These are phyloP conservation scores for Urochloa ruziziensis DNA, from an alignment of 176 grass and related monocot genomes.

Conservation along the genomic window DNA sequence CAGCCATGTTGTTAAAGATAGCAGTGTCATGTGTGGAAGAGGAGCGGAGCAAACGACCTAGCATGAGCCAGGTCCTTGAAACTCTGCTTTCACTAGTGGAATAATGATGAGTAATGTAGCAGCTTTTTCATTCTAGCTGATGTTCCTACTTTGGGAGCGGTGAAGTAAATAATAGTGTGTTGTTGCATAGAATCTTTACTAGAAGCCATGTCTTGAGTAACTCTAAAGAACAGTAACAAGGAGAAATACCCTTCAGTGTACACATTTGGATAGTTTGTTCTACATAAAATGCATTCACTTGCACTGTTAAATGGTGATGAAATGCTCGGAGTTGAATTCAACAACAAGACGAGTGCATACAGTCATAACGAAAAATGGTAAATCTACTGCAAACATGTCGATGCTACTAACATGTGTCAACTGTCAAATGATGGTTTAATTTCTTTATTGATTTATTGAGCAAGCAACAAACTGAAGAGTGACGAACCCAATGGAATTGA, in stretches of 20 bases:
- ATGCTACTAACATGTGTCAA: background rate
- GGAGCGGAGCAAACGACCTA: slow-evolving; percentile 37
- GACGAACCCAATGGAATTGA: slow-evolving; percentile 34
- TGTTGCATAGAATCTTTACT: background rate
- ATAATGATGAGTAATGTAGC: background rate
- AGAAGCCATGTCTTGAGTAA: background rate
- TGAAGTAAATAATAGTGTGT: background rate
- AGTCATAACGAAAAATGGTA: background rate
- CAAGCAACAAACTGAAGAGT: slow-evolving; percentile 21
- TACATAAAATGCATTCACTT: background rate
- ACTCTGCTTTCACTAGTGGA: slow-evolving; percentile 24
- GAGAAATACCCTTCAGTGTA: background rate
- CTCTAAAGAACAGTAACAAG: background rate
- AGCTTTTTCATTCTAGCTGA: background rate
- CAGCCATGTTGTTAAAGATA: slow-evolving; percentile 31
- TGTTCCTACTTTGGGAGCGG: background rate
- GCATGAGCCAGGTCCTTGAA: slow-evolving; percentile 37
- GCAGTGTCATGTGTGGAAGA: slow-evolving; percentile 47
- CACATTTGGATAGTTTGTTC: background rate
- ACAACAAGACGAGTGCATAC: background rate
- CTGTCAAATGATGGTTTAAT: background rate
- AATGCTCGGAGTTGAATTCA: background rate
- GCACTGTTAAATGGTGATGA: background rate
- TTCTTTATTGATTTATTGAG: slow-evolving; percentile 34
- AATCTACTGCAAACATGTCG: background rate